Evolutionary conservation across 2,329 filamentous ascomycete species (phyloP).

Genomic region (Arthrobotrys megalospora): DNA sequence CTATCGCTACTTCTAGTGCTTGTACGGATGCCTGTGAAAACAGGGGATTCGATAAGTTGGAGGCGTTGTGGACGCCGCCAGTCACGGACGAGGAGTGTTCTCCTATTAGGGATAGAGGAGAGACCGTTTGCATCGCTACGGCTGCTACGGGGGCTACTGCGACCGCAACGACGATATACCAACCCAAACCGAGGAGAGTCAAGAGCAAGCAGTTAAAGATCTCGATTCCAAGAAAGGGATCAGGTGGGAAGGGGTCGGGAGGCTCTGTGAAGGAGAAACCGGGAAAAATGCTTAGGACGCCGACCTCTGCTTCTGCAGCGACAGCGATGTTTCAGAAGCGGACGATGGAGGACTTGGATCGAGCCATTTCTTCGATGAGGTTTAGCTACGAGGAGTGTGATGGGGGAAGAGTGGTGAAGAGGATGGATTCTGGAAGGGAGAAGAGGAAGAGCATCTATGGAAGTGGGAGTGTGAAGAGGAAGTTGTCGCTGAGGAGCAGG

Average conservation of each 20-base stretch:
- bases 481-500: constrained; percentile 35
- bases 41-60: constrained; percentile 16
- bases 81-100: constrained; percentile 55
- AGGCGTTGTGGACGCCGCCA: constrained; percentile 50
- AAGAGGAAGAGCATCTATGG: constrained; percentile 42
- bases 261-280: constrained; percentile 11
- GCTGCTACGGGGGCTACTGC: constrained; percentile 7
- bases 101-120: constrained; percentile 31
- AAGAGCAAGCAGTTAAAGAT: constrained; percentile 58
- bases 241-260: constrained; percentile 5
- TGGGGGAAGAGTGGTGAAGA: constrained; percentile 6
- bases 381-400: constrained; percentile 30
- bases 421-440: constrained; percentile 48
- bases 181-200: constrained; percentile 46
- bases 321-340: constrained; percentile 43
- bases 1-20: constrained; percentile 15
- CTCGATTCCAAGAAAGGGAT: constrained; percentile 43
- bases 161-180: constrained; percentile 13
- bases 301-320: constrained; percentile 33
- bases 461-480: constrained; percentile 35
- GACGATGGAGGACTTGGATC: constrained; percentile 48
- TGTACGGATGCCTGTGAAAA: not conserved
- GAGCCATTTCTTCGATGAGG: constrained; percentile 30
- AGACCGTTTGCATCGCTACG: not conserved
- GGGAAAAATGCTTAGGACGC: constrained; percentile 41